Evolutionary conservation across 2,329 filamentous ascomycete species (phyloP).

Genomic region (Penicillium crustosum): DNA sequence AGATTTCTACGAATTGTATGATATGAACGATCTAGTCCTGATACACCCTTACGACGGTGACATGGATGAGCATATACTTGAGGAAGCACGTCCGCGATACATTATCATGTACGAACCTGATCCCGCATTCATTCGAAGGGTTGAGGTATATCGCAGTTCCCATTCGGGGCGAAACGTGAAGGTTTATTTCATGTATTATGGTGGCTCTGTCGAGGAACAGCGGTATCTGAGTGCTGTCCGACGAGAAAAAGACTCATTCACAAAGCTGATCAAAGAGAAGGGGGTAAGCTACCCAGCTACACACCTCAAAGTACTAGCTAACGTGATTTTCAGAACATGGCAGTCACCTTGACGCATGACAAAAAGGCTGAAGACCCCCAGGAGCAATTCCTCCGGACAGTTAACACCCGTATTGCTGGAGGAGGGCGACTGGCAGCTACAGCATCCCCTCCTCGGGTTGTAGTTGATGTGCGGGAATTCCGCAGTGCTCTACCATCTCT

Average conservation of each 20-base stretch:
- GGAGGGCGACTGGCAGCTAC: slow-evolving; percentile 83
- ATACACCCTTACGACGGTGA: slow-evolving; percentile 94
- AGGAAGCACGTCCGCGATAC: slow-evolving; percentile 89
- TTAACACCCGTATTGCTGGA: slow-evolving; percentile 95
- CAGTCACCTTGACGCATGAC: slow-evolving; percentile 77
- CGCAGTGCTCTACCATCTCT: slow-evolving; percentile 88
- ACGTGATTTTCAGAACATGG: slow-evolving; percentile 63
- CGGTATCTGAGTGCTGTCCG: slow-evolving; percentile 84
- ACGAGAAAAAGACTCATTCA: slow-evolving; percentile 96
- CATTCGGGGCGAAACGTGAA: slow-evolving; percentile 85
- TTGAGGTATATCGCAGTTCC: slow-evolving; percentile 94
- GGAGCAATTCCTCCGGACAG: slow-evolving; percentile 86
- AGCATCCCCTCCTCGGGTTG: slow-evolving; percentile 80
- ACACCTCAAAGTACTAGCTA: slow-evolving; percentile 10
- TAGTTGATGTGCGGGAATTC: slow-evolving; percentile 96
- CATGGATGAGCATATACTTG: slow-evolving; percentile 92
- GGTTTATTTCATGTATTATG: slow-evolving; percentile 97
- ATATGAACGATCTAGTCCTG: slow-evolving; percentile 84
- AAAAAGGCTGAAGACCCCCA: slow-evolving; percentile 75
- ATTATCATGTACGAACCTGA: slow-evolving; percentile 99
- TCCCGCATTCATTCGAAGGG: slow-evolving; percentile 85
- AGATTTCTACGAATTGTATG: slow-evolving; percentile 85
- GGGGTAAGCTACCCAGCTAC: slow-evolving; percentile 51
- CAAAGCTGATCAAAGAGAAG: slow-evolving; percentile 89
- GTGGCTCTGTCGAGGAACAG: slow-evolving; percentile 92